A percentile compares a stretch with the other conserved stretches of the same genome.
Conservation (phyloP, 2,329 filamentous ascomycete species). For the Diplodia seriata region DNA sequence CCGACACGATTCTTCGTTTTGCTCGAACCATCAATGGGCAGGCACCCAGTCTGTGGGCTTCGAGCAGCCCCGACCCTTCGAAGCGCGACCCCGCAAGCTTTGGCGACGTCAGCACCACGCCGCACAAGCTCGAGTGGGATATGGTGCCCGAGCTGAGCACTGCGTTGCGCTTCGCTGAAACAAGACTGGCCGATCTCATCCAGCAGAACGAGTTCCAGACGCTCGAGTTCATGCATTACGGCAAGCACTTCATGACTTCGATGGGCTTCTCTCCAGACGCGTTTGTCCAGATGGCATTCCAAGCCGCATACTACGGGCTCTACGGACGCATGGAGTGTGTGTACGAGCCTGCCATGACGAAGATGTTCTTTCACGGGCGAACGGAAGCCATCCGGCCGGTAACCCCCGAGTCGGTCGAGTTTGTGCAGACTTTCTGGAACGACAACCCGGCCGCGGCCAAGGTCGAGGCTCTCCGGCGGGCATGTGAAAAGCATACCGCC, state of each 20-base stretch:
- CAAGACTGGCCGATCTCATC: slow-evolving; percentile 89
- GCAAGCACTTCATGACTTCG: slow-evolving; percentile 96
- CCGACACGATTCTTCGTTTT: slow-evolving; percentile 95
- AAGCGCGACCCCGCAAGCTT: slow-evolving; percentile 92
- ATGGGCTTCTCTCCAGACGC: slow-evolving; percentile 98
- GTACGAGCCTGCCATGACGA: slow-evolving; percentile 99
- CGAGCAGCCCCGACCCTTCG: slow-evolving; percentile 86
- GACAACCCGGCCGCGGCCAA: slow-evolving; percentile 84
- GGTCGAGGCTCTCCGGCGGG: slow-evolving; percentile 81
- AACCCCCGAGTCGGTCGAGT: slow-evolving; percentile 81
- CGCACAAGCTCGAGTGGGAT: slow-evolving; percentile 97
- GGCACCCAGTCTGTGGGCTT: slow-evolving; percentile 90
- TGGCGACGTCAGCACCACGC: slow-evolving; percentile 89
- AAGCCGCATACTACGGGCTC: slow-evolving; percentile 95
- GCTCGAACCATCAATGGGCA: slow-evolving; percentile 94
- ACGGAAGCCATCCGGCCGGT: slow-evolving; percentile 93
- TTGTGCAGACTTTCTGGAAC: slow-evolving; percentile 93
- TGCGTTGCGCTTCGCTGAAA: slow-evolving; percentile 93
- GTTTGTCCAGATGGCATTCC: slow-evolving; percentile 98
- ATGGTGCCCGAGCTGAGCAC: slow-evolving; percentile 92
- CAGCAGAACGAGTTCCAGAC: slow-evolving; percentile 96
- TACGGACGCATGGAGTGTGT: slow-evolving; percentile 94
- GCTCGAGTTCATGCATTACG: slow-evolving; percentile 85
- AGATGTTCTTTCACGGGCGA: slow-evolving; percentile 87
- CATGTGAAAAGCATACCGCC: slow-evolving; percentile 80